Conservation (phyloP, 1,284 basidiomycete genomes). For the Polyporus tsugae region DNA sequence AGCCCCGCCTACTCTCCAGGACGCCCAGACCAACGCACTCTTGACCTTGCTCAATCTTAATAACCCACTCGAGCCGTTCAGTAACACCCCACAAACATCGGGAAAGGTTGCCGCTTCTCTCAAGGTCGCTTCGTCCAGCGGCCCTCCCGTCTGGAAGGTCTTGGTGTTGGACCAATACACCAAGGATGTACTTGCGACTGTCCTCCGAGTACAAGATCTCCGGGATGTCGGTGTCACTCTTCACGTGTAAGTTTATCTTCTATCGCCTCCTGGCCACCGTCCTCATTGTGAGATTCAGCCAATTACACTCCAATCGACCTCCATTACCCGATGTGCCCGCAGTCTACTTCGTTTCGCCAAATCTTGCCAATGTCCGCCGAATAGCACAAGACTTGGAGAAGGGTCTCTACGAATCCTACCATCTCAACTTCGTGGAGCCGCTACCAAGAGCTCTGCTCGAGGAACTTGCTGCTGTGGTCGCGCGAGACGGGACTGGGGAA, state of each 20-base stretch:
- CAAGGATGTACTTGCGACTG: constrained; percentile 96
- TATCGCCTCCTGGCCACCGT: background rate
- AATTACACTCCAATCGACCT: constrained; percentile 91
- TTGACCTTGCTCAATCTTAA: constrained; percentile 57
- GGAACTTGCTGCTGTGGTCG: constrained; percentile 91
- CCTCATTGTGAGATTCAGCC: constrained; percentile 56
- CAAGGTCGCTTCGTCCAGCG: constrained; percentile 61
- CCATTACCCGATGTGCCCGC: constrained; percentile 96
- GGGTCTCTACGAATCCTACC: constrained; percentile 90
- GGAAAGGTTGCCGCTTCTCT: constrained; percentile 47
- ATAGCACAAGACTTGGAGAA: constrained; percentile 92
- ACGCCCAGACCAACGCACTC: constrained; percentile 81
- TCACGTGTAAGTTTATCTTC: constrained; percentile 78
- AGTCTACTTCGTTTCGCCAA: constrained; percentile 96
- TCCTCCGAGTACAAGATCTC: constrained; percentile 94
- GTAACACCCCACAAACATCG: constrained; percentile 40
- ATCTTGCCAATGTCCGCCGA: constrained; percentile 84
- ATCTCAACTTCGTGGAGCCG: constrained; percentile 95
- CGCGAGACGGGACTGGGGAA: constrained; percentile 86
- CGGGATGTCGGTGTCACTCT: constrained; percentile 96
- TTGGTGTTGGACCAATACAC: constrained; percentile 95
- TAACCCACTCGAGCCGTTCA: constrained; percentile 43
- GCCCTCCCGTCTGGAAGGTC: constrained; percentile 95
- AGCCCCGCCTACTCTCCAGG: constrained; percentile 66
- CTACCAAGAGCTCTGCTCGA: constrained; percentile 90